phyloP scores from a whole-genome alignment of 768 basidiomycete genomes.

The Pleurotus eryngii region DNA sequence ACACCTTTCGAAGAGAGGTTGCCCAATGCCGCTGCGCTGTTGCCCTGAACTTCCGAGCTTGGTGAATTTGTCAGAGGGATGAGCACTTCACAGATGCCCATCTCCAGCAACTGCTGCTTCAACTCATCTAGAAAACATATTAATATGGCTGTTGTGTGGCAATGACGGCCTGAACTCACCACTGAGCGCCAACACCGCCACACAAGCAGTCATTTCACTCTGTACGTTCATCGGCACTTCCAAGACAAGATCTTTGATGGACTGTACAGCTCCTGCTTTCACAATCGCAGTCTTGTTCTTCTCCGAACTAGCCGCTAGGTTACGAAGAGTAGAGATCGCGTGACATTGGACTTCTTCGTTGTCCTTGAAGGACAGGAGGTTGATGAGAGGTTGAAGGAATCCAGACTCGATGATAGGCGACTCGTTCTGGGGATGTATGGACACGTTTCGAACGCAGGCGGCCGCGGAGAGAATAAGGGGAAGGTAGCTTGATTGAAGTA shows the following conservation, averaged over 20 bases:
- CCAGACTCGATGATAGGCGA: conserved; percentile 99
- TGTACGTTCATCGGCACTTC: conserved; percentile 96
- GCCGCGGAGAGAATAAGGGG: conserved; percentile 97
- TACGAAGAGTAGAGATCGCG: conserved; percentile 94
- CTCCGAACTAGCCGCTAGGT: conserved; percentile 94
- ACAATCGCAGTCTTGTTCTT: conserved; percentile 99
- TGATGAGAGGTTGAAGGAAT: conserved; percentile 94
- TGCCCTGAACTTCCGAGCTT: conserved; percentile 97
- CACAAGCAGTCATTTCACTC: conserved; percentile 99
- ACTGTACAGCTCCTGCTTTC: conserved; percentile 93
- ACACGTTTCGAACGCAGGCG: conserved; percentile 98
- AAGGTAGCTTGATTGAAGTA: conserved; percentile 94
- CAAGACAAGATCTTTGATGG: conserved; percentile 94
- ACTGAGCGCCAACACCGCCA: conserved; percentile 92
- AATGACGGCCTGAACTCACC: conserved; percentile 50
- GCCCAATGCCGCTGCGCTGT: conserved; percentile 95
- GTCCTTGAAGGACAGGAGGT: conserved; percentile 95
- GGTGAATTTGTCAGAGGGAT: conserved; percentile 96
- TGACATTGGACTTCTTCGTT: conserved; percentile 99
- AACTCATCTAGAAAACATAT: conserved; percentile 71
- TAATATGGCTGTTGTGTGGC: conserved; percentile 4
- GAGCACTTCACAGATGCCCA: conserved; percentile 97
- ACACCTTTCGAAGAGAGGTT: conserved; percentile 95
- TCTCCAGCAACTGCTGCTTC: conserved; percentile 93
- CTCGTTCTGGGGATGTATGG: conserved; percentile 97